phyloP scores from a whole-genome alignment of 129 eudicot genomes.

The Dittrichia graveolens region DNA sequence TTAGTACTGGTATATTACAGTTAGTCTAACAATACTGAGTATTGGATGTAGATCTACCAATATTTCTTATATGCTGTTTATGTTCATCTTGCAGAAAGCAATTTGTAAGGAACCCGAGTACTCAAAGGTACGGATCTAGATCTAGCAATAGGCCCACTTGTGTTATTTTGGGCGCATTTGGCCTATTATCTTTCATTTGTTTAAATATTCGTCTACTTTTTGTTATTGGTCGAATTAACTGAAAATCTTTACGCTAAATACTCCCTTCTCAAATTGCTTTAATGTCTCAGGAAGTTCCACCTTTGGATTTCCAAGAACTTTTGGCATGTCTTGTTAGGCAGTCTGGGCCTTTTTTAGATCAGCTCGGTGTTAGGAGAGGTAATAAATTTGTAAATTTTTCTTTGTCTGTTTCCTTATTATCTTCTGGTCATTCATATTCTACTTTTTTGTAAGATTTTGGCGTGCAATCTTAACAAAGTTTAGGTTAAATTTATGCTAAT shows the following conservation, averaged over 20 bases:
- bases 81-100: slow-evolving; percentile 40
- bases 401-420: not conserved
- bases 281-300: slow-evolving; percentile 71
- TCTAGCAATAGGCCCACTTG: slow-evolving; percentile 9
- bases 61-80: slow-evolving; percentile 18
- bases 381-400: not conserved
- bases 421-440: slow-evolving; percentile 7
- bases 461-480: not conserved
- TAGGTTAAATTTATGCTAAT: not conserved
- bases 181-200: not conserved
- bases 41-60: too few species aligned
- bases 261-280: not conserved
- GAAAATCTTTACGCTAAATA: not conserved
- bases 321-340: slow-evolving; percentile 85
- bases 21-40: too few species aligned
- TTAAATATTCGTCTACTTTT: not conserved
- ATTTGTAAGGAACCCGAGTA: slow-evolving; percentile 40
- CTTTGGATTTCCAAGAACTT: slow-evolving; percentile 87
- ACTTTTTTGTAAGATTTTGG: not conserved
- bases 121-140: slow-evolving; percentile 34
- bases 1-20: too few species aligned
- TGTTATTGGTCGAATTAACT: not conserved
- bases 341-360: slow-evolving; percentile 87
- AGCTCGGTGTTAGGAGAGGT: slow-evolving; percentile 85
- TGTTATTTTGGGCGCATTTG: slow-evolving; percentile 2